Evolutionary conservation across 768 basidiomycete genomes (phyloP).

Genomic region (Mycena chlorophos): DNA sequence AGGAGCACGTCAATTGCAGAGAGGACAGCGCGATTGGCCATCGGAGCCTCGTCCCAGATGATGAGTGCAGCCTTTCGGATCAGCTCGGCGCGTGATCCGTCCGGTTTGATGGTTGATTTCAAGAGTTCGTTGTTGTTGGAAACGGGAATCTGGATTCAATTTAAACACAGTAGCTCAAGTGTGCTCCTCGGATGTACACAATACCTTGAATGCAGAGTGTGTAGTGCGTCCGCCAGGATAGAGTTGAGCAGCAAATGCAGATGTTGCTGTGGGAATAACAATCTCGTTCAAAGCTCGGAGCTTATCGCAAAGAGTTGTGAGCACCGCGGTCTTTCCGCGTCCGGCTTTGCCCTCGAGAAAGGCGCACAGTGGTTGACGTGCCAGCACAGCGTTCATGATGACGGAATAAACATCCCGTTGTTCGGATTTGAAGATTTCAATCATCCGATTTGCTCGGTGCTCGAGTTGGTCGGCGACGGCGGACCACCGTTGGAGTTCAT

Average conservation of each 20-base stretch:
- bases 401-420: constrained; percentile 15
- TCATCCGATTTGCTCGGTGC: constrained; percentile 9
- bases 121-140: constrained; percentile 34
- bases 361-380: constrained; percentile 18
- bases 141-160: constrained; percentile 31
- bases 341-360: constrained; percentile 45
- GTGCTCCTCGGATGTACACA: constrained; percentile 30
- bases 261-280: constrained; percentile 37
- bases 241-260: constrained; percentile 41
- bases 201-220: constrained; percentile 40
- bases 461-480: neutral
- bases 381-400: neutral
- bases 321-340: constrained; percentile 40
- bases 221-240: constrained; percentile 39
- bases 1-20: constrained; percentile 36
- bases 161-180: neutral
- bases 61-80: constrained; percentile 31
- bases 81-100: constrained; percentile 33
- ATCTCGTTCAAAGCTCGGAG: constrained; percentile 30
- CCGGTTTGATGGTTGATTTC: constrained; percentile 30
- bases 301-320: constrained; percentile 34
- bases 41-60: constrained; percentile 46
- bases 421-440: constrained; percentile 8
- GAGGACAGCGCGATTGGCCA: constrained; percentile 37
- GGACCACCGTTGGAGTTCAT: constrained; percentile 30